Percentiles rank a stretch among this genome's conserved stretches.
These are phyloP conservation scores for Nakaseomyces sp. DNA, from an alignment of 1,139 yeast species.

Conservation along the genomic window DNA sequence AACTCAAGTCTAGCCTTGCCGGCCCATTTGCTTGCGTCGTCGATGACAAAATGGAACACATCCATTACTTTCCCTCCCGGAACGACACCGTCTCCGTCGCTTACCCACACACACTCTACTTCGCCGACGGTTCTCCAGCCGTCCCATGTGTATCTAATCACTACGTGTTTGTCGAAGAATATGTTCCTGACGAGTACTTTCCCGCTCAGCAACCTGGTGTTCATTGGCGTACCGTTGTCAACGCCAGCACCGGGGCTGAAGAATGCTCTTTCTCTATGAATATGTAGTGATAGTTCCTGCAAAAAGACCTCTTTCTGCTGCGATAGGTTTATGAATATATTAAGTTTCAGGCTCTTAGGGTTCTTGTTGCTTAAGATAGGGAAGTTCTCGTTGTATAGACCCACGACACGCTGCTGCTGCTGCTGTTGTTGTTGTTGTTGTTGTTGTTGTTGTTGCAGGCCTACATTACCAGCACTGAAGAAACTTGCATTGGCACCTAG, in stretches of 20 bases:
- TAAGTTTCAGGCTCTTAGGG: slow-evolving; percentile 25
- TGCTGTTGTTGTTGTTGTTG: slow-evolving; percentile 1
- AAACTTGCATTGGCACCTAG: background rate
- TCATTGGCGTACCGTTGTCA: slow-evolving; percentile 2
- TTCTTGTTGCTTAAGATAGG: slow-evolving; percentile 27
- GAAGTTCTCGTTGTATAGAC: slow-evolving; percentile 25
- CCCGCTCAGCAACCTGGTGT: slow-evolving; percentile 17
- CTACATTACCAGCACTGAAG: background rate
- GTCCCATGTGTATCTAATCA: slow-evolving; percentile 27
- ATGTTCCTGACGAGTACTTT: slow-evolving; percentile 28
- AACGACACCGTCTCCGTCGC: slow-evolving; percentile 24
- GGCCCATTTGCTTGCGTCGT: slow-evolving; percentile 11
- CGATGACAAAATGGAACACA: slow-evolving; percentile 28
- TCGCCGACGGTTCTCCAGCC: slow-evolving; percentile 26
- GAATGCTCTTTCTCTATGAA: slow-evolving; percentile 11
- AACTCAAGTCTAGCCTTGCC: slow-evolving; percentile 19
- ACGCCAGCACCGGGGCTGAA: slow-evolving; percentile 4
- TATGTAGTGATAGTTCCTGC: slow-evolving; percentile 27
- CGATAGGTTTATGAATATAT: slow-evolving; percentile 26
- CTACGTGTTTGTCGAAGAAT: slow-evolving; percentile 26
- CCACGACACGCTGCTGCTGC: slow-evolving; percentile 14
- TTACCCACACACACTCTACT: slow-evolving; percentile 26
- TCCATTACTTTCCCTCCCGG: slow-evolving; percentile 29
- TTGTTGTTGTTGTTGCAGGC: background rate
- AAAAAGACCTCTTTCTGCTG: slow-evolving; percentile 22